A percentile compares a stretch with the other conserved stretches of the same genome.
phyloP scores from a whole-genome alignment of 345 rosid species.

The Citrus trifoliata region DNA sequence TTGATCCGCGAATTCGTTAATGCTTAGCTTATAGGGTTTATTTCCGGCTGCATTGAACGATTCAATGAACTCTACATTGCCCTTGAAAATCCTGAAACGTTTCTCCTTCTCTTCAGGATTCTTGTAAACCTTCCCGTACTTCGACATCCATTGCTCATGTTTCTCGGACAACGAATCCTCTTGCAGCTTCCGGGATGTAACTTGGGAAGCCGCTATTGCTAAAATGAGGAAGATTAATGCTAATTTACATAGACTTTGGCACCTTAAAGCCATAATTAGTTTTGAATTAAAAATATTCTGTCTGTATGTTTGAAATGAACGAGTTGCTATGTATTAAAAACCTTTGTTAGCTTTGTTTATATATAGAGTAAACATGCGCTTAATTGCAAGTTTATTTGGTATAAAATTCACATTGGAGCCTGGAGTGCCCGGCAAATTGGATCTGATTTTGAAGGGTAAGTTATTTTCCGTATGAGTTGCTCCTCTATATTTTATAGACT shows the following conservation, averaged over 20 bases:
- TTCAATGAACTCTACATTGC: slow-evolving; percentile 17
- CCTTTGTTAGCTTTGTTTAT: slow-evolving; percentile 6
- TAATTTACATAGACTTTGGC: not conserved
- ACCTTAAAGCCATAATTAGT: slow-evolving; percentile 4
- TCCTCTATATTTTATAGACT: not conserved
- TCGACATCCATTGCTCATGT: slow-evolving; percentile 37
- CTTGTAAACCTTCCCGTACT: slow-evolving; percentile 16
- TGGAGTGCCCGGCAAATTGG: slow-evolving; percentile 1
- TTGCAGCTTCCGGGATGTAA: slow-evolving; percentile 9
- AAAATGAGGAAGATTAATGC: slow-evolving; percentile 7
- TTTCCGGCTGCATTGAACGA: slow-evolving; percentile 21
- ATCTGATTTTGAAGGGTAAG: slow-evolving; percentile 2
- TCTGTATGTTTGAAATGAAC: not conserved
- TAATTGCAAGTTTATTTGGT: not conserved
- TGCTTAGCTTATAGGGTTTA: slow-evolving; percentile 36
- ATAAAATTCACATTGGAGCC: not conserved
- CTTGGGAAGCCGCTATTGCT: slow-evolving; percentile 7
- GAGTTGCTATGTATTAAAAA: not conserved
- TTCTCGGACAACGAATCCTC: slow-evolving; percentile 14
- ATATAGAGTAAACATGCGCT: not conserved
- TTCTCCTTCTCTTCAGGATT: slow-evolving; percentile 18
- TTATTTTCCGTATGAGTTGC: slow-evolving; percentile 7
- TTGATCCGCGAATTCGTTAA: slow-evolving; percentile 43
- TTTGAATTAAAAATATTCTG: not conserved
- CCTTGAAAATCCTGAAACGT: slow-evolving; percentile 28